Conservation (phyloP, 169 alveolate genomes). For the Plasmodium ovale region DNA sequence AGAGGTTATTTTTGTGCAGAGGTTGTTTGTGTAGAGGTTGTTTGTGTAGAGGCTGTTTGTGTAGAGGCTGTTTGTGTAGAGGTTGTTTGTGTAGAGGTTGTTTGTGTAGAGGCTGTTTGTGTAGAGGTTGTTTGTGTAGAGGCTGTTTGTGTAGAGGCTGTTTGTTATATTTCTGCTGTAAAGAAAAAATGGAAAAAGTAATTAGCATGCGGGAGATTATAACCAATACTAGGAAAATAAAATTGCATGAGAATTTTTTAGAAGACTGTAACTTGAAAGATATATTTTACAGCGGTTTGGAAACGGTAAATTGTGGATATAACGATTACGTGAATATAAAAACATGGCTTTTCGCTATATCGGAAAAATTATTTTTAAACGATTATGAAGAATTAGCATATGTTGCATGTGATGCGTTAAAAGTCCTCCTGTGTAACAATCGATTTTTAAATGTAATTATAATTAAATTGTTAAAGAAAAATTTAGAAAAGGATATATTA, state of each 20-base stretch:
- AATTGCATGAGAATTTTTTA: conserved; percentile 75
- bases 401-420: conserved; percentile 74
- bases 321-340: conserved; percentile 73
- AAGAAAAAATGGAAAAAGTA: conserved; percentile 65
- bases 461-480: conserved; percentile 54
- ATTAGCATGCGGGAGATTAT: conserved; percentile 73
- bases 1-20: too few species aligned
- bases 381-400: conserved; percentile 69
- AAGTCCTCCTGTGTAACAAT: conserved; percentile 58
- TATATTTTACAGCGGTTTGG: conserved; percentile 60
- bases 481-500: conserved; percentile 50
- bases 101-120: too few species aligned
- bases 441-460: conserved; percentile 57
- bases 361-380: conserved; percentile 58
- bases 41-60: too few species aligned
- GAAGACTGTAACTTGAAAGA: conserved; percentile 72
- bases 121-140: too few species aligned
- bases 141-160: too few species aligned
- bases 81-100: too few species aligned
- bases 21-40: too few species aligned
- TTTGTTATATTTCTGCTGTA: too few species aligned
- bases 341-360: conserved; percentile 66
- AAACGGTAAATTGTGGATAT: conserved; percentile 70
- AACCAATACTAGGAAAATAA: conserved; percentile 63
- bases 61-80: too few species aligned